Percentiles rank a stretch among this genome's conserved stretches.
Conservation (phyloP, 78 protist species). For the Dictyostelium firmibasis region DNA sequence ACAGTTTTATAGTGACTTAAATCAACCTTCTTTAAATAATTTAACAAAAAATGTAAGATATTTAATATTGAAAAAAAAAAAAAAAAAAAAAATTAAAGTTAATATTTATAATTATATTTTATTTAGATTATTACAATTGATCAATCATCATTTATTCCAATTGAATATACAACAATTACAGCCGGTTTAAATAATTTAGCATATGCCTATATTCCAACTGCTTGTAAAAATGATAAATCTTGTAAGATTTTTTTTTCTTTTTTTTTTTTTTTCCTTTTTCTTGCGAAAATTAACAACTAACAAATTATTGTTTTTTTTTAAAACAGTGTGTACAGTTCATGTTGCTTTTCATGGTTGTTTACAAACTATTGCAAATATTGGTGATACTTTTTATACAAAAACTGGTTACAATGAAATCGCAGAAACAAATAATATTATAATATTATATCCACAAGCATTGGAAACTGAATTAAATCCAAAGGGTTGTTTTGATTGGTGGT, state of each 20-base stretch:
- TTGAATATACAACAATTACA: constrained; percentile 25
- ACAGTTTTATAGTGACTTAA: not conserved
- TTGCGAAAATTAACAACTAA: not conserved
- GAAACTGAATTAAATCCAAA: constrained; percentile 66
- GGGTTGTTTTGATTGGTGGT: constrained; percentile 89
- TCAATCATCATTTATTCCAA: constrained; percentile 55
- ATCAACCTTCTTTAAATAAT: constrained; percentile 4
- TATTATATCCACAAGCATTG: constrained; percentile 87
- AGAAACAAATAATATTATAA: constrained; percentile 83
- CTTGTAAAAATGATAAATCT: constrained; percentile 32
- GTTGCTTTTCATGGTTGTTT: constrained; percentile 84
- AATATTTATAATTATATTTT: not conserved
- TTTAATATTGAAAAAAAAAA: no score
- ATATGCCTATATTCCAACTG: constrained; percentile 82
- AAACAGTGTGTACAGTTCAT: constrained; percentile 51
- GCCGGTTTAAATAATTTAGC: constrained; percentile 62
- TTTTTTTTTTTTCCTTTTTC: not conserved
- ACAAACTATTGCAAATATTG: constrained; percentile 61
- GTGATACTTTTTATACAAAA: constrained; percentile 42
- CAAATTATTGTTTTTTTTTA: not conserved
- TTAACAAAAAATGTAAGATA: constrained; percentile 33
- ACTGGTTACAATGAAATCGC: constrained; percentile 88
- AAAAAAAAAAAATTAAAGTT: not conserved
- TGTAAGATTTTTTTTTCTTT: not conserved
- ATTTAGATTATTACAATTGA: constrained; percentile 18